Conservation (phyloP, 2,329 filamentous ascomycete species). For the Xylaria sp. region DNA sequence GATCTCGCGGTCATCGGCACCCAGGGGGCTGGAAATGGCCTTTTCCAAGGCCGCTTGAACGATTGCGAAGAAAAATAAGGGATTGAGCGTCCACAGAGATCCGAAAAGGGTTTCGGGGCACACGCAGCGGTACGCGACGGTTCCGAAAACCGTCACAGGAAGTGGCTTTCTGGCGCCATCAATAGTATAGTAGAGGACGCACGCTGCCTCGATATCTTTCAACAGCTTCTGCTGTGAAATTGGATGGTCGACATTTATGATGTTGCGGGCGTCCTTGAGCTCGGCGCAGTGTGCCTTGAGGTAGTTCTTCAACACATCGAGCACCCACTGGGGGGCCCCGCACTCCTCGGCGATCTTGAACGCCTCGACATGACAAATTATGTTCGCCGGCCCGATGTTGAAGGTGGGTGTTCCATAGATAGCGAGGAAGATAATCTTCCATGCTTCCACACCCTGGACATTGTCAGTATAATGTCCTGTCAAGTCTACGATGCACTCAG, state of each 20-base stretch:
- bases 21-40: neutral
- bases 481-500: too few species aligned
- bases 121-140: neutral
- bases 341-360: neutral
- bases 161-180: neutral
- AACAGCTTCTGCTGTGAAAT: neutral
- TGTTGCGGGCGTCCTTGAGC: neutral
- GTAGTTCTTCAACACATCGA: neutral
- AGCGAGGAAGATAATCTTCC: neutral
- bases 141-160: neutral
- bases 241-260: neutral
- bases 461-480: too few species aligned
- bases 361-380: neutral
- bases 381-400: neutral
- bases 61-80: neutral
- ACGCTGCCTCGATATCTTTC: neutral
- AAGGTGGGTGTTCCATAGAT: neutral
- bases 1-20: neutral
- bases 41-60: neutral
- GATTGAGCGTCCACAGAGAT: neutral
- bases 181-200: neutral
- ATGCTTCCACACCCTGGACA: too few species aligned
- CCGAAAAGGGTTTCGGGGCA: neutral
- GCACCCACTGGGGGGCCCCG: neutral
- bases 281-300: neutral